Base-by-base conservation (phyloP, 2,329 filamentous ascomycete species). In the Xylariaceae sp. region DNA sequence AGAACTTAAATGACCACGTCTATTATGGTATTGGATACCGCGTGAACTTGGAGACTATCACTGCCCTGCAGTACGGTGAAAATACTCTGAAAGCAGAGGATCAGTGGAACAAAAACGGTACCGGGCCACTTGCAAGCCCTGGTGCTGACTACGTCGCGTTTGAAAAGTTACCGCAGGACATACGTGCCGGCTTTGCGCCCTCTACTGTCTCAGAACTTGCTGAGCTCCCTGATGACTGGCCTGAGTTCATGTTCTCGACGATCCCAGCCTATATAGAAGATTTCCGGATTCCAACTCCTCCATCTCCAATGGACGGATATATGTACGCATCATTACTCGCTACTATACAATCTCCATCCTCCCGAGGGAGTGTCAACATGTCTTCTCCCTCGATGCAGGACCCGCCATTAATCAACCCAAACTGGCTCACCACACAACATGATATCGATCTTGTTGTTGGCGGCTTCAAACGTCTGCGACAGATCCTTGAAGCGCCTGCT, bases 1-100 rank as follows among this genome's bases (percentile, higher is more conserved):
- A 74, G 18, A 84, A 85, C 66, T 71, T 87, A 7, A 75, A 81
- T 65, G 82, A 87, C 64, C 80, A 78, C 30, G 30, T n/a, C n/a
- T n/a, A n/a, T n/a, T n/a, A n/a, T n/a, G n/a, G n/a, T n/a, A n/a
- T n/a, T 15, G 20, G 18, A 7, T 36, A 46, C 20, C 20, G 21
- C 4, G 43, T 46, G 10, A 29, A 36, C 21, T 30, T 27, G n/a
- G 21, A 33, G 6, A 46, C 43, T 16, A 26, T 36, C 30, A 23
- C 43, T 10, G 24, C 43, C 11, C 32, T 46, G 11, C 43, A 46
- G 32, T 27, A 46, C 29, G 42, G 42, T 2, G 42, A 45, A 11
- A 45, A 24, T 13, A 10, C 9, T 15, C 20, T 44, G 13, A 32
- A 24, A 9, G 41, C 27, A 3, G 2, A 44, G 41, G 41, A 44